Base-by-base conservation (phyloP, 1,139 yeast species). In the Yamadazyma siamensis region DNA sequence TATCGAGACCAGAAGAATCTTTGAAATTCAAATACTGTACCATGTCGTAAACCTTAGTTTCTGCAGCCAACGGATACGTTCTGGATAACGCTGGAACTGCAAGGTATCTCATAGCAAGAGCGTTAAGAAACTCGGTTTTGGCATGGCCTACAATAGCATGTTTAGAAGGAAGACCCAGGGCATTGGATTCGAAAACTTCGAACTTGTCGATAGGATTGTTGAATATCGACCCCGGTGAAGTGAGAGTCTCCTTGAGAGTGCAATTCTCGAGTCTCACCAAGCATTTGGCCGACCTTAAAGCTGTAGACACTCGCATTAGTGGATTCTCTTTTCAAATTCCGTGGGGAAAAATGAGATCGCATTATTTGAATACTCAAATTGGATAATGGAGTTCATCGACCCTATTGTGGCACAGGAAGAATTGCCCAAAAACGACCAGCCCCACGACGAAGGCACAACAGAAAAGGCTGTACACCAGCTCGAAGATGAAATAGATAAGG, bases 11-110 rank as follows among this genome's bases (percentile, higher is more conserved):
- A 1, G 66, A 54, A 13, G 41, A 43, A 14, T 84, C 83, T 36
- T 71, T 67, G 50, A 88, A 88, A 47, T 79, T 77, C 14, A 89
- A 64, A 35, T 77, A 54, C 33, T 52, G 57, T 9, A 62, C 50
- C 13, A 47, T 34, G 23, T 54, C 54, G 25, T 49, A 46, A 6
- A 40, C 22, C 15, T 46, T 39, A 9, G 43, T 41, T 25, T 68
- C 59, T 23, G 71, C 46, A 16, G 74, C 60, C 4, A 47, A 45
- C 0, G 91, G 87, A 42, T 76, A 82, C 2, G 58, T 50, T 29
- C 89, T 56, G 1, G 80, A 58, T 3, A 59, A 43, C 1, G 81
- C 65, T 1, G 89, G 87, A 2, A 57, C 59, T 0, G 78, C 58
- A 14, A 77, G 50, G 44, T 63, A 72, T 27, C 53, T 58, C 13